Conservation (phyloP, 2,329 filamentous ascomycete genomes). For the Trichothecium roseum region DNA sequence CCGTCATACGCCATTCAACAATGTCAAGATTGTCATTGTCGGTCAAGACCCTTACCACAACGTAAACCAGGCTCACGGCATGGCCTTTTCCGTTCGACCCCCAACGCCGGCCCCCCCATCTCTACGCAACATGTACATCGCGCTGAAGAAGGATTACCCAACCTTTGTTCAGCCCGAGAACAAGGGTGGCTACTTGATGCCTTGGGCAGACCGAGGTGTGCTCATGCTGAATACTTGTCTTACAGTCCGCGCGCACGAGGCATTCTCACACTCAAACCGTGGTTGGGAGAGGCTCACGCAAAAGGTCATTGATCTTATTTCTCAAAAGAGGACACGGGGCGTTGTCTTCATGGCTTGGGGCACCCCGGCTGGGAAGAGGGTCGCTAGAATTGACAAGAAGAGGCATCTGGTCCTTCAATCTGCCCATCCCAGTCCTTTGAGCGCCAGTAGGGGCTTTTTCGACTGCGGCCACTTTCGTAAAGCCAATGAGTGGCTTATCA, state of each 20-base stretch:
- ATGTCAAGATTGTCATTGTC: constrained; percentile 84
- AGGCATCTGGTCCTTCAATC: constrained; percentile 76
- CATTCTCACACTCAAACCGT: constrained; percentile 73
- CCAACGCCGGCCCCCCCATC: constrained; percentile 84
- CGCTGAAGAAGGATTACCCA: constrained; percentile 81
- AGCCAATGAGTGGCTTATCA: constrained; percentile 75
- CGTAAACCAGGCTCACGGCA: constrained; percentile 85
- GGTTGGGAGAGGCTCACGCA: constrained; percentile 95
- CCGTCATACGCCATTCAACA: constrained; percentile 78
- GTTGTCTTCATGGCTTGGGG: constrained; percentile 98
- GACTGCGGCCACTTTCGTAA: constrained; percentile 72
- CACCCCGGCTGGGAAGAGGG: constrained; percentile 68
- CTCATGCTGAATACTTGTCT: constrained; percentile 90
- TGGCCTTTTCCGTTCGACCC: constrained; percentile 89
- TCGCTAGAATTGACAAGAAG: constrained; percentile 59
- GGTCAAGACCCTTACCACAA: constrained; percentile 98
- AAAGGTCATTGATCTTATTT: constrained; percentile 79
- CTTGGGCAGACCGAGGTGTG: constrained; percentile 90
- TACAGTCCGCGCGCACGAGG: constrained; percentile 81
- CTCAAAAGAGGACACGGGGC: constrained; percentile 62
- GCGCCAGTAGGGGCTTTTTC: constrained; percentile 72
- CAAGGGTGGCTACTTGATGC: constrained; percentile 71
- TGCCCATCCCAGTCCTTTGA: constrained; percentile 90
- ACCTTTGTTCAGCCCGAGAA: constrained; percentile 65
- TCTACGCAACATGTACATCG: constrained; percentile 86